phyloP scores from a whole-genome alignment of 768 basidiomycete species.

The Scleroderma bovista region DNA sequence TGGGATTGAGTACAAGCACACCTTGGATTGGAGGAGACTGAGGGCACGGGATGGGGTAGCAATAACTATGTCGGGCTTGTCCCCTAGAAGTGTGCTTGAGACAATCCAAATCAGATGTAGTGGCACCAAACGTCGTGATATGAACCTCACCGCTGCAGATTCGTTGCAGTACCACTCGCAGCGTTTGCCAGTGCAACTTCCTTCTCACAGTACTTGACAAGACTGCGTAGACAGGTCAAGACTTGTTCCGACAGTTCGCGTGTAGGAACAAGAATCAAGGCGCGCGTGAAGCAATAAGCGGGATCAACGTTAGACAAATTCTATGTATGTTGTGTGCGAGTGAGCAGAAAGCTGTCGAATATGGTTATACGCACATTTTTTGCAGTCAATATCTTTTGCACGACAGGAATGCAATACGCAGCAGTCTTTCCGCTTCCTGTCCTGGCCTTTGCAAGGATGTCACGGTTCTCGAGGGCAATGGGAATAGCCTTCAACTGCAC shows the following conservation, averaged over 20 bases:
- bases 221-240: slow-evolving; percentile 52
- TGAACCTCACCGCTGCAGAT: slow-evolving; percentile 61
- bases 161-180: slow-evolving; percentile 63
- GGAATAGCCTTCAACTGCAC: slow-evolving; percentile 93
- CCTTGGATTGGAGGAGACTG: slow-evolving; percentile 65
- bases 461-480: slow-evolving; percentile 79
- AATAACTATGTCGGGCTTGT: slow-evolving; percentile 75
- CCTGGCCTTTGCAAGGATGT: slow-evolving; percentile 89
- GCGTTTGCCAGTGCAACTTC: slow-evolving; percentile 69
- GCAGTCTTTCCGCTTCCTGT: slow-evolving; percentile 98
- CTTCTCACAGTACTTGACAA: slow-evolving; percentile 75
- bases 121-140: background rate
- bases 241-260: slow-evolving; percentile 93
- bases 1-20: slow-evolving; percentile 18
- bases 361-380: slow-evolving; percentile 58
- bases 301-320: slow-evolving; percentile 35
- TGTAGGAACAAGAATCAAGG: slow-evolving; percentile 81
- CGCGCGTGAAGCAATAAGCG: slow-evolving; percentile 57
- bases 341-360: background rate
- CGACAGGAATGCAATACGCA: slow-evolving; percentile 87
- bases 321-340: slow-evolving; percentile 11
- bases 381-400: slow-evolving; percentile 79
- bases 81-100: slow-evolving; percentile 50
- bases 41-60: slow-evolving; percentile 73
- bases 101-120: slow-evolving; percentile 2